These are phyloP conservation scores for Chloris gayana DNA, from an alignment of 176 grass and related monocot genomes.

Conservation along the genomic window DNA sequence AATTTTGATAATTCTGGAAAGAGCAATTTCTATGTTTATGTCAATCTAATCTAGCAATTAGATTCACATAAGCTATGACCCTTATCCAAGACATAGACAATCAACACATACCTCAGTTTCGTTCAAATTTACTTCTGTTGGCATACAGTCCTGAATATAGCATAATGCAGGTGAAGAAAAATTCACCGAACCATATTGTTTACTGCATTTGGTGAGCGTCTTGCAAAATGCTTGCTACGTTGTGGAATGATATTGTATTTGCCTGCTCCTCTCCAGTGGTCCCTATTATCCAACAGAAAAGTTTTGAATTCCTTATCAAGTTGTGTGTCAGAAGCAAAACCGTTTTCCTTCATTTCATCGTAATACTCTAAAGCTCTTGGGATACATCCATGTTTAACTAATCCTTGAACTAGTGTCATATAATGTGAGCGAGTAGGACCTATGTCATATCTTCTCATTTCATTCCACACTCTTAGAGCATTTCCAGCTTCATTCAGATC, in stretches of 20 bases:
- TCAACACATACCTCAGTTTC: background rate
- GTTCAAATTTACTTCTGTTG: background rate
- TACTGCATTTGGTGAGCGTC: conserved; percentile 29
- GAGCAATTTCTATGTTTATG: background rate
- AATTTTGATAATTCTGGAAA: background rate
- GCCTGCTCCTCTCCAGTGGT: conserved; percentile 64
- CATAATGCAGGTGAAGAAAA: background rate
- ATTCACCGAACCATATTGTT: background rate
- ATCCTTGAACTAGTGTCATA: conserved; percentile 67
- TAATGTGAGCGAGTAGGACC: conserved; percentile 67
- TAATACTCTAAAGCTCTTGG: conserved; percentile 84
- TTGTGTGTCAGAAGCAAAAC: conserved; percentile 69
- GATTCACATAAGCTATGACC: background rate
- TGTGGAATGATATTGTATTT: conserved; percentile 60
- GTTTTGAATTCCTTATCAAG: conserved; percentile 76
- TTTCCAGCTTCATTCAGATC: conserved; percentile 56
- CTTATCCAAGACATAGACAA: background rate
- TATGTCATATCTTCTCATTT: conserved; percentile 77
- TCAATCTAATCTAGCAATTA: background rate
- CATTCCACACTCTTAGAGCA: conserved; percentile 78
- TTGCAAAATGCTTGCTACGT: conserved; percentile 46
- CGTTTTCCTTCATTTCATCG: conserved; percentile 80
- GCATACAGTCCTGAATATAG: background rate
- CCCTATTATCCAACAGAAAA: conserved; percentile 66
- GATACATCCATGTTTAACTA: conserved; percentile 71